These are phyloP conservation scores for Debaryomyces sp. DNA, from an alignment of 1,139 yeast genomes.

Conservation along the genomic window DNA sequence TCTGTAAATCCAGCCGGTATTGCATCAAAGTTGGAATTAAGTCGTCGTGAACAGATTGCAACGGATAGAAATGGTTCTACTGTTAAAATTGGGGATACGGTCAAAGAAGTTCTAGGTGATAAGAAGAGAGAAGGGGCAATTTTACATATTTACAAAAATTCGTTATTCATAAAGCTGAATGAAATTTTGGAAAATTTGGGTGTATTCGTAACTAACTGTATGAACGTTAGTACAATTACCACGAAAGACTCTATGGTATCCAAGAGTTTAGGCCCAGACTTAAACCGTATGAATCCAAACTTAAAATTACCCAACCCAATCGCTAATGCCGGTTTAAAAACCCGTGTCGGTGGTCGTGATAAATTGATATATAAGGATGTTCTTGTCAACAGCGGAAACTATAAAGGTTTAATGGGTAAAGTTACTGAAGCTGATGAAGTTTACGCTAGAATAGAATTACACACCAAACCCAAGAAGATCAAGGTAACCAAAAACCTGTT, in stretches of 20 bases:
- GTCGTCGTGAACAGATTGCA: conserved; percentile 75
- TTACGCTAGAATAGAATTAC: conserved; percentile 88
- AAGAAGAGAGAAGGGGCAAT: conserved; percentile 82
- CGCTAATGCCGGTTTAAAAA: conserved; percentile 59
- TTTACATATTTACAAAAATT: conserved; percentile 80
- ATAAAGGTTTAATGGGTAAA: conserved; percentile 93
- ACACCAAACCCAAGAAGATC: conserved; percentile 85
- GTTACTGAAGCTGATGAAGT: conserved; percentile 93
- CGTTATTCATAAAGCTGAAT: conserved; percentile 78
- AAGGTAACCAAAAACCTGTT: conserved; percentile 81
- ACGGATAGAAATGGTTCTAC: conserved; percentile 87
- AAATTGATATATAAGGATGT: conserved; percentile 81
- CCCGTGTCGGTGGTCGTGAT: conserved; percentile 73
- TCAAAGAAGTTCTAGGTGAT: conserved; percentile 69
- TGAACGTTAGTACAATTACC: conserved; percentile 79
- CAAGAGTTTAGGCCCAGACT: conserved; percentile 62
- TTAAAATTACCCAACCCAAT: conserved; percentile 45
- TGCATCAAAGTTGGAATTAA: conserved; percentile 66
- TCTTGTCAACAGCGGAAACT: conserved; percentile 84
- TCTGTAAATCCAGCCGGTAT: conserved; percentile 79
- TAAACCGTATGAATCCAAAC: conserved; percentile 86
- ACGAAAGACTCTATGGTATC: conserved; percentile 74
- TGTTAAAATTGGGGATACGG: conserved; percentile 87
- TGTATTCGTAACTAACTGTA: conserved; percentile 78
- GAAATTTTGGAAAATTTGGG: conserved; percentile 86